A percentile compares a stretch with the other conserved stretches of the same genome.
Conservation (phyloP, 192 early-diverging fungal species). For the Paraglomus brasilianum region DNA sequence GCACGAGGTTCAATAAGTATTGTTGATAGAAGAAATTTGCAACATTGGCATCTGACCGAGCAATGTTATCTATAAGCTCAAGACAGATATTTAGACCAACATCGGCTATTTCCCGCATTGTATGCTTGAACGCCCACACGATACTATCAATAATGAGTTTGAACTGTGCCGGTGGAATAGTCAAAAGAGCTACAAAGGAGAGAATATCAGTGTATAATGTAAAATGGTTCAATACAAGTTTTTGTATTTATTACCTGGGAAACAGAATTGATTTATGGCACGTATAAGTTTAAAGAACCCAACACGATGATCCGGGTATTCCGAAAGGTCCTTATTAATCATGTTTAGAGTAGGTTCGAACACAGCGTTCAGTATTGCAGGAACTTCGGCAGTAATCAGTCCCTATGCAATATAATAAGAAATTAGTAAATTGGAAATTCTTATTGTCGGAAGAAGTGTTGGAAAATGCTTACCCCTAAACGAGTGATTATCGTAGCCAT, state of each 20-base stretch:
- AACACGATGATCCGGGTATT: conserved; percentile 95
- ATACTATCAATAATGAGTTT: conserved; percentile 92
- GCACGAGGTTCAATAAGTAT: conserved; percentile 88
- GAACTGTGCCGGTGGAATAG: conserved; percentile 81
- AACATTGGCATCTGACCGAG: conserved; percentile 65
- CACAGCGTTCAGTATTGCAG: conserved; percentile 84
- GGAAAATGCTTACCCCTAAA: conserved; percentile 61
- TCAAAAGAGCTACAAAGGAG: conserved; percentile 65
- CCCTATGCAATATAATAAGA: conserved; percentile 37
- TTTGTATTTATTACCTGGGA: conserved; percentile 62
- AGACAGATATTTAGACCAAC: conserved; percentile 81
- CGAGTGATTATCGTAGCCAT: conserved; percentile 84
- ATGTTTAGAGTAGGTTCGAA: conserved; percentile 98
- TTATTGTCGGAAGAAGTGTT: background rate
- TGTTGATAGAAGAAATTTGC: conserved; percentile 88
- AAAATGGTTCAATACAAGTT: background rate
- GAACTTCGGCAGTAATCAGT: conserved; percentile 81
- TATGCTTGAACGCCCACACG: conserved; percentile 99
- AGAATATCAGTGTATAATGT: background rate
- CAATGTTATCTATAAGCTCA: conserved; percentile 88
- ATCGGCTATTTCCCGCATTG: conserved; percentile 96
- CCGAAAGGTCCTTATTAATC: conserved; percentile 99
- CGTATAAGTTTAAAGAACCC: conserved; percentile 93
- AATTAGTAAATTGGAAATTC: background rate
- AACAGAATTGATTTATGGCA: conserved; percentile 90